A percentile compares a stretch with the other conserved stretches of the same genome.
Evolutionary conservation across 108 stramenopile species (phyloP).

Genomic region (Ochromonas danica): DNA sequence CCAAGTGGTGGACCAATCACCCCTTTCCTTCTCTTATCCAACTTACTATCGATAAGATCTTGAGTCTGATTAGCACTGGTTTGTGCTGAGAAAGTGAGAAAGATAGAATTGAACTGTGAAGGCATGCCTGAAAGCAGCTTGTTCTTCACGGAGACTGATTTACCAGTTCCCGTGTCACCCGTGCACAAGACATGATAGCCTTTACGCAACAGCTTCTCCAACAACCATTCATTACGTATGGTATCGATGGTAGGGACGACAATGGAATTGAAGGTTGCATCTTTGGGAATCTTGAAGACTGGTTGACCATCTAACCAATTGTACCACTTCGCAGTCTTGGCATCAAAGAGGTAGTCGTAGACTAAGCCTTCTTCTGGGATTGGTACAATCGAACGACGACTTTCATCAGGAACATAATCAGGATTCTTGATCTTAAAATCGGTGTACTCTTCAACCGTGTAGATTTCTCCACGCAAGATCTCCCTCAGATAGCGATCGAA

Average conservation of each 20-base stretch:
- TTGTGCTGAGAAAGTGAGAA: constrained; percentile 68
- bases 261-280: constrained; percentile 58
- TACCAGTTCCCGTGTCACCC: constrained; percentile 65
- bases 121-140: constrained; percentile 50
- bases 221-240: constrained; percentile 60
- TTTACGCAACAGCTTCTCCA: constrained; percentile 50
- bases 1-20: constrained; percentile 65
- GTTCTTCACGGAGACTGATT: constrained; percentile 58
- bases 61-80: constrained; percentile 67
- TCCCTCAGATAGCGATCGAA: constrained; percentile 52
- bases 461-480: constrained; percentile 45
- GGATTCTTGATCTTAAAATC: constrained; percentile 61
- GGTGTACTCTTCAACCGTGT: constrained; percentile 36
- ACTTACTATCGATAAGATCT: constrained; percentile 65
- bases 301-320: constrained; percentile 53
- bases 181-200: constrained; percentile 61
- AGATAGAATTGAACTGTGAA: constrained; percentile 51
- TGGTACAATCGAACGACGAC: constrained; percentile 8
- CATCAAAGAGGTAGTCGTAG: constrained; percentile 56
- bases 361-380: constrained; percentile 44
- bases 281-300: constrained; percentile 49
- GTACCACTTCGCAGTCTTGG: constrained; percentile 56
- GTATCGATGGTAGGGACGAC: constrained; percentile 67
- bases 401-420: constrained; percentile 37
- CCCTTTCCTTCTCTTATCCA: constrained; percentile 65